Conservation (phyloP, 2,329 filamentous ascomycete genomes). For the Fusarium fracticaudum region DNA sequence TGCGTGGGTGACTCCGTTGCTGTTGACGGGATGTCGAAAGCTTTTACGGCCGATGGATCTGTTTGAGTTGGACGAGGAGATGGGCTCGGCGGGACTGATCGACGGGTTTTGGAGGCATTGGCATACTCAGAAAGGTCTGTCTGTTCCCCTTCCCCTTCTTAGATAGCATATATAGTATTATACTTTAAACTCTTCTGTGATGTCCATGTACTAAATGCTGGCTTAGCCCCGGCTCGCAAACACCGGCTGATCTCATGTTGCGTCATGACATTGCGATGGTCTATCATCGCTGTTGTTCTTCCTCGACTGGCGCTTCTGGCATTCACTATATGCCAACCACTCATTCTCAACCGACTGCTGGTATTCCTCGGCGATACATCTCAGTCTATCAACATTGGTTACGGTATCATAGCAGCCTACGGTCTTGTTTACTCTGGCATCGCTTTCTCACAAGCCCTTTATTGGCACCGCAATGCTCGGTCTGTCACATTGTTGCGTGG, state of each 20-base stretch:
- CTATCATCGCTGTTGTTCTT: conserved; percentile 44
- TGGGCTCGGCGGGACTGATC: conserved; percentile 44
- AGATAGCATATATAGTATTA: conserved; percentile 24
- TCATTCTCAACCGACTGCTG: conserved; percentile 49
- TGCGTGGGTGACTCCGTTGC: conserved; percentile 52
- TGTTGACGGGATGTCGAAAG: conserved; percentile 48
- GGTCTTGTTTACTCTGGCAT: conserved; percentile 47
- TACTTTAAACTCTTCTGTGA: conserved; percentile 19
- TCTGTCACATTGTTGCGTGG: conserved; percentile 47
- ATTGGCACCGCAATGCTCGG: conserved; percentile 47
- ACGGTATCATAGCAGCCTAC: conserved; percentile 48
- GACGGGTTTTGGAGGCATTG: conserved; percentile 47
- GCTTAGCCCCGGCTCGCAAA: conserved; percentile 26
- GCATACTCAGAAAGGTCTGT: conserved; percentile 40
- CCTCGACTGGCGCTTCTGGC: conserved; percentile 47
- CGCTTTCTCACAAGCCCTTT: conserved; percentile 45
- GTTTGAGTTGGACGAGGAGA: conserved; percentile 47
- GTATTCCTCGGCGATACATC: conserved; percentile 42
- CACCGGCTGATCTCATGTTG: conserved; percentile 44
- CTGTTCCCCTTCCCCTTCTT: not conserved
- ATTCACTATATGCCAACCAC: conserved; percentile 51
- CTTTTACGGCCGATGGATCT: conserved; percentile 49
- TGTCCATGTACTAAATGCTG: conserved; percentile 32
- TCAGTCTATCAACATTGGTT: conserved; percentile 41
- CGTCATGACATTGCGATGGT: conserved; percentile 42